Conservation (phyloP, 108 stramenopile genomes). For the Conticribra guillardii region DNA sequence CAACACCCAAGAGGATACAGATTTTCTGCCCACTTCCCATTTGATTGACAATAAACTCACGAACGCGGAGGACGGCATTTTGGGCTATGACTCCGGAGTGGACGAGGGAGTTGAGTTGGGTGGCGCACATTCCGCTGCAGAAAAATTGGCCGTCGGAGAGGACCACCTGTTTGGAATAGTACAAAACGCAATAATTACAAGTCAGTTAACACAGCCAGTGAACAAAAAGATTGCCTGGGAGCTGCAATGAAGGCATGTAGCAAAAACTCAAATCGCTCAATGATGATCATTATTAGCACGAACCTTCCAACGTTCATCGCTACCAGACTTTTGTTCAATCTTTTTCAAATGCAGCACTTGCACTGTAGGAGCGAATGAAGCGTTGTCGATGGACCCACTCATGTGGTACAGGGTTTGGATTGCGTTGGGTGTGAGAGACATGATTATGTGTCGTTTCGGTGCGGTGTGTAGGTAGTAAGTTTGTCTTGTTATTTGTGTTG, state of each 20-base stretch:
- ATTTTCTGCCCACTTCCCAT: slow-evolving; percentile 76
- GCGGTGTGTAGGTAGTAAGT: too few relatives aligned
- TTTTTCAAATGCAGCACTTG: slow-evolving; percentile 66
- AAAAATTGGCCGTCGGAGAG: slow-evolving; percentile 84
- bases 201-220: too few relatives aligned
- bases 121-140: slow-evolving; percentile 91
- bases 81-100: slow-evolving; percentile 48
- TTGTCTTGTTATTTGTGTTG: too few relatives aligned
- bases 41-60: slow-evolving; percentile 82
- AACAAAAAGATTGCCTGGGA: too few relatives aligned
- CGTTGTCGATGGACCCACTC: slow-evolving; percentile 29
- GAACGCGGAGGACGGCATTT: slow-evolving; percentile 56
- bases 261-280: not conserved
- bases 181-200: not conserved
- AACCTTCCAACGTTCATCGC: slow-evolving; percentile 24
- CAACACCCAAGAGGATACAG: slow-evolving; percentile 65
- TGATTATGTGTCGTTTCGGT: too few relatives aligned
- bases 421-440: slow-evolving; percentile 56
- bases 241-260: not conserved
- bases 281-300: not conserved
- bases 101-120: slow-evolving; percentile 84
- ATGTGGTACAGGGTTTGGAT: slow-evolving; percentile 31
- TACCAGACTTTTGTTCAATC: slow-evolving; percentile 31
- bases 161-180: slow-evolving; percentile 52
- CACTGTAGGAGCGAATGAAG: slow-evolving; percentile 58